A percentile compares a stretch with the other conserved stretches of the same genome.
phyloP scores from a whole-genome alignment of 192 early-diverging fungal species.

The Gryganskiella cystojenkinii region DNA sequence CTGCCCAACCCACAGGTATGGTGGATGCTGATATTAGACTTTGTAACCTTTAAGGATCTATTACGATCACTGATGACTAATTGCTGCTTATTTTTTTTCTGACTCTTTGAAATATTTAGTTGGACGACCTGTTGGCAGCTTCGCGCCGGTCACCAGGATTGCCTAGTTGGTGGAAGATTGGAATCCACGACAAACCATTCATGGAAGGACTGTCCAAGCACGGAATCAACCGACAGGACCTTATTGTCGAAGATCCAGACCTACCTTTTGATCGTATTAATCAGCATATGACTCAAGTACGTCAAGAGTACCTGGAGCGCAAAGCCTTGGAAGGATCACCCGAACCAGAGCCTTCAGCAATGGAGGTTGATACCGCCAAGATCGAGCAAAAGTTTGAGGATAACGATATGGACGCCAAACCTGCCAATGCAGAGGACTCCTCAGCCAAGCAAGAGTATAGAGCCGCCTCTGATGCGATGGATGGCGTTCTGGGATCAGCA shows the following conservation, averaged over 20 bases:
- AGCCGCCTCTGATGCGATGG: constrained; percentile 5
- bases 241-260: constrained; percentile 69
- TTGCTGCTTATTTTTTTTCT: neutral
- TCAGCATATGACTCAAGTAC: constrained; percentile 29
- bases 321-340: constrained; percentile 12
- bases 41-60: too few relatives aligned
- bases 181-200: constrained; percentile 73
- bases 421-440: neutral
- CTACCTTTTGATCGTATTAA: constrained; percentile 61
- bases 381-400: constrained; percentile 13
- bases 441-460: neutral
- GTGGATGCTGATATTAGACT: too few relatives aligned
- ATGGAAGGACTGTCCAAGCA: constrained; percentile 76
- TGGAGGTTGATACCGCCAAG: constrained; percentile 16
- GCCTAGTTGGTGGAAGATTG: constrained; percentile 81
- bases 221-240: constrained; percentile 74
- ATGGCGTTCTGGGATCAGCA: constrained; percentile 5
- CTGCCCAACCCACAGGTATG: constrained; percentile 61
- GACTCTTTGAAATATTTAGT: constrained; percentile 26
- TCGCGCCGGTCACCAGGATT: constrained; percentile 64
- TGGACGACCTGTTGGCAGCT: constrained; percentile 54
- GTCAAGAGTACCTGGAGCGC: constrained; percentile 23
- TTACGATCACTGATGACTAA: neutral
- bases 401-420: neutral
- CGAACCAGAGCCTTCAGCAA: constrained; percentile 21